phyloP scores from a whole-genome alignment of 1,139 yeast genomes.

The Casaregolazyma lundiana region DNA sequence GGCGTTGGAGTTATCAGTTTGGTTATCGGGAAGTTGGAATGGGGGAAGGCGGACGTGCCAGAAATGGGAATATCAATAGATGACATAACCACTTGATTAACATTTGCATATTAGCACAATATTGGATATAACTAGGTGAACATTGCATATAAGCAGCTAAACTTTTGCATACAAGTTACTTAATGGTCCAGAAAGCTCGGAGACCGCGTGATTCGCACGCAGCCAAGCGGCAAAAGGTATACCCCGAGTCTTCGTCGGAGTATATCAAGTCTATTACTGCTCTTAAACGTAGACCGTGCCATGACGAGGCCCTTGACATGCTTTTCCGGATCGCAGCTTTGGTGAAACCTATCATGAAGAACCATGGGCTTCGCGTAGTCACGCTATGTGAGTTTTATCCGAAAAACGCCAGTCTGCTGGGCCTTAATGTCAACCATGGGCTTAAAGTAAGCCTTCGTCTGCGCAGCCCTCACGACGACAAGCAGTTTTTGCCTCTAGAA shows the following conservation, averaged over 20 bases:
- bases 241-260: slow-evolving; percentile 13
- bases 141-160: background rate
- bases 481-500: slow-evolving; percentile 59
- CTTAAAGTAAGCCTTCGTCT: slow-evolving; percentile 67
- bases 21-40: background rate
- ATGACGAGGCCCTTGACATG: slow-evolving; percentile 30
- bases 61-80: too few species aligned
- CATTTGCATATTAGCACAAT: too few species aligned
- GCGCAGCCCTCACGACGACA: slow-evolving; percentile 53
- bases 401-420: slow-evolving; percentile 59
- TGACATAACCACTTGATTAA: too few species aligned
- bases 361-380: slow-evolving; percentile 61
- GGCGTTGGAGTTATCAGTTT: slow-evolving; percentile 2
- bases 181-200: background rate
- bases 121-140: too few species aligned
- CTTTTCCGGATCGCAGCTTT: slow-evolving; percentile 32
- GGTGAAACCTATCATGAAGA: slow-evolving; percentile 62
- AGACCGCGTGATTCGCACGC: too few species aligned
- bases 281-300: slow-evolving; percentile 28
- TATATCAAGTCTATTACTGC: slow-evolving; percentile 17
- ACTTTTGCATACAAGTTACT: too few species aligned
- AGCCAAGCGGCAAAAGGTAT: background rate
- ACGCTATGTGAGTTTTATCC: slow-evolving; percentile 82
- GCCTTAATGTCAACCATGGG: slow-evolving; percentile 85
- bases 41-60: too few species aligned